phyloP scores from a whole-genome alignment of 2,329 filamentous ascomycete species.

The Xylariomycetidae sp. region DNA sequence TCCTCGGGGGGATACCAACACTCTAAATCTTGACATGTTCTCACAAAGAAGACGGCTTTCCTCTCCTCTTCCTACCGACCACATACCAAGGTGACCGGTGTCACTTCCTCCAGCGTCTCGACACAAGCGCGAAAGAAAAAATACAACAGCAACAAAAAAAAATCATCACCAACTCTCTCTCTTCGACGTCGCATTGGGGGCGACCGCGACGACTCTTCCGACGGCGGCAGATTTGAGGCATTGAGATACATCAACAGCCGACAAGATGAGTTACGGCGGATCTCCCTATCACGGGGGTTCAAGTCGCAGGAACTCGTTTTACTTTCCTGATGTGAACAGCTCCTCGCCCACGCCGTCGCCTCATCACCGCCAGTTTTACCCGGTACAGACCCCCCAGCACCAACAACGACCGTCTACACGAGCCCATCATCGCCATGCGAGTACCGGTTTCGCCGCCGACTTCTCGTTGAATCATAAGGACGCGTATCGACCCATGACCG shows the following conservation, averaged over 20 bases:
- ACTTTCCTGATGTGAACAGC: constrained; percentile 48
- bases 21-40: constrained; percentile 49
- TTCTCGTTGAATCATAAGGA: too few relatives aligned
- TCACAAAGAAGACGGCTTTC: constrained; percentile 48
- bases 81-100: constrained; percentile 58
- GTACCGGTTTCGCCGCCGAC: constrained; percentile 36
- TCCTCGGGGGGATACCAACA: constrained; percentile 33
- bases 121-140: constrained; percentile 37
- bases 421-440: constrained; percentile 42
- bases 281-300: constrained; percentile 45
- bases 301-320: constrained; percentile 36
- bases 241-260: too few relatives aligned
- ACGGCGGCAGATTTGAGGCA: too few relatives aligned
- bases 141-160: constrained; percentile 9
- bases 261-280: constrained; percentile 37
- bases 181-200: not conserved
- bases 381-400: constrained; percentile 41
- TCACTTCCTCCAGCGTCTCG: constrained; percentile 42
- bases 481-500: constrained; percentile 40
- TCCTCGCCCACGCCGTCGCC: constrained; percentile 56
- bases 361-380: constrained; percentile 45
- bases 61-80: constrained; percentile 54
- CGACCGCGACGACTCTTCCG: constrained; percentile 10
- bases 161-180: constrained; percentile 7
- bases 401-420: constrained; percentile 53